A percentile compares a stretch with the other conserved stretches of the same genome.
Conservation (phyloP, 2,329 filamentous ascomycete species). For the Dactylellina cionopaga region DNA sequence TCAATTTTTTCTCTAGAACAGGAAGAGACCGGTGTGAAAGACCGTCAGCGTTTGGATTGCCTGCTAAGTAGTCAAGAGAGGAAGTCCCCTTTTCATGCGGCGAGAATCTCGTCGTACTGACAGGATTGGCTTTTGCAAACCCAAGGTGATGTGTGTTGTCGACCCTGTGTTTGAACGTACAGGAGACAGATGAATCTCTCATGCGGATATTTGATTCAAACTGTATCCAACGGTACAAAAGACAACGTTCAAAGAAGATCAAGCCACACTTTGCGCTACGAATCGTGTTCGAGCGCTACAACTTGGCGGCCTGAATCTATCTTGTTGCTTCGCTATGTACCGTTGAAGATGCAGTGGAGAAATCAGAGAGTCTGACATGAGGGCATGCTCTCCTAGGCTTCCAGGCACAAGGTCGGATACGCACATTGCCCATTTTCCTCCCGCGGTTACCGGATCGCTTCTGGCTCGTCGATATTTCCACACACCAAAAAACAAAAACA, state of each 20-base stretch:
- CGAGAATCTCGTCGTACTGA: background rate
- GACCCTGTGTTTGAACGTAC: too few species aligned
- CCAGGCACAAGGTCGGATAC: background rate
- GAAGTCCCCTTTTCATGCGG: background rate
- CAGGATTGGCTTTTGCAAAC: conserved; percentile 10
- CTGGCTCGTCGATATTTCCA: conserved; percentile 22
- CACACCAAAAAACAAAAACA: conserved; percentile 5
- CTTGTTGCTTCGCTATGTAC: background rate
- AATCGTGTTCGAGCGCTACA: conserved; percentile 28
- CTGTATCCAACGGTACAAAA: background rate
- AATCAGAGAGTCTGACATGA: background rate
- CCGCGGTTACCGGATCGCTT: conserved; percentile 33
- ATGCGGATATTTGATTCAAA: too few species aligned
- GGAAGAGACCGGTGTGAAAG: background rate
- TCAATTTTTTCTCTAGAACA: background rate
- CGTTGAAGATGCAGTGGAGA: background rate
- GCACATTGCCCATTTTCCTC: conserved; percentile 18
- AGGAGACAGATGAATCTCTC: background rate
- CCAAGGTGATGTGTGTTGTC: too few species aligned
- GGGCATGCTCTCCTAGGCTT: background rate
- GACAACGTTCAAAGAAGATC: conserved; percentile 2
- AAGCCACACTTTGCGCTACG: conserved; percentile 20
- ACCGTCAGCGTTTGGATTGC: conserved; percentile 47
- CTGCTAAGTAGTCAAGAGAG: conserved; percentile 35
- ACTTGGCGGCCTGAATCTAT: conserved; percentile 19